Evolutionary conservation across 352 stramenopile species (phyloP).

Genomic region (Pythium brassicae): DNA sequence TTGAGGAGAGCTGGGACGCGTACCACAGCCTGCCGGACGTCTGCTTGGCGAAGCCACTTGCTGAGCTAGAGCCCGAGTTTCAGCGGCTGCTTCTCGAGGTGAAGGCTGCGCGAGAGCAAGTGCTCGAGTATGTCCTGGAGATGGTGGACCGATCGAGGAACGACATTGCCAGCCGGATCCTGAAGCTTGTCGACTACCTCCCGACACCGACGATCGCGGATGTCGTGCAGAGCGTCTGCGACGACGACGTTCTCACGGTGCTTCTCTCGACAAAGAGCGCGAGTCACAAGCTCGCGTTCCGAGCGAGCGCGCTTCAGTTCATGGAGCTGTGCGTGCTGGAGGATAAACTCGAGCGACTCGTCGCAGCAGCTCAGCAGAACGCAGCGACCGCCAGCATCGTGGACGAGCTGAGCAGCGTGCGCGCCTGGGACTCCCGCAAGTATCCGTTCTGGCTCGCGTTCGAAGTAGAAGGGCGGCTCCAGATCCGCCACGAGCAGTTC

Average conservation of each 20-base stretch:
- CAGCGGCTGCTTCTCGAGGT: conserved; percentile 18
- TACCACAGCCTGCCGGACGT: conserved; percentile 21
- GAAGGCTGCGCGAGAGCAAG: neutral
- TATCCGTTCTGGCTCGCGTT: conserved; percentile 85
- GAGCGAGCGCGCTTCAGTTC: conserved; percentile 16
- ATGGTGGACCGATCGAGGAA: conserved; percentile 8
- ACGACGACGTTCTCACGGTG: conserved; percentile 19
- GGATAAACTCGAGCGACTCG: conserved; percentile 55
- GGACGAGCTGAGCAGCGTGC: conserved; percentile 44
- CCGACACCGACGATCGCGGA: conserved; percentile 26
- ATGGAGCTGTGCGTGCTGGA: conserved; percentile 74
- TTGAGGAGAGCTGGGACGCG: conserved; percentile 36
- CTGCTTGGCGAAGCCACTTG: conserved; percentile 3
- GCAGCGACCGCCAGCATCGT: conserved; percentile 23
- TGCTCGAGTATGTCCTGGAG: neutral
- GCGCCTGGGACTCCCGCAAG: conserved; percentile 42
- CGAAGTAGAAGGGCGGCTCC: conserved; percentile 73
- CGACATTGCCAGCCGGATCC: conserved; percentile 11
- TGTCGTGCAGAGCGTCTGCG: conserved; percentile 32
- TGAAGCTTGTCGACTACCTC: conserved; percentile 19
- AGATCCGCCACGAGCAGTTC: conserved; percentile 81
- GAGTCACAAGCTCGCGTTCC: conserved; percentile 14
- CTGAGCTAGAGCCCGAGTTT: conserved; percentile 8
- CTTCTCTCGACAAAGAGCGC: too few species aligned
- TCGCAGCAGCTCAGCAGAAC: conserved; percentile 11